Base-by-base conservation (phyloP, 2,329 filamentous ascomycete species). In the Apiospora malaysiana region DNA sequence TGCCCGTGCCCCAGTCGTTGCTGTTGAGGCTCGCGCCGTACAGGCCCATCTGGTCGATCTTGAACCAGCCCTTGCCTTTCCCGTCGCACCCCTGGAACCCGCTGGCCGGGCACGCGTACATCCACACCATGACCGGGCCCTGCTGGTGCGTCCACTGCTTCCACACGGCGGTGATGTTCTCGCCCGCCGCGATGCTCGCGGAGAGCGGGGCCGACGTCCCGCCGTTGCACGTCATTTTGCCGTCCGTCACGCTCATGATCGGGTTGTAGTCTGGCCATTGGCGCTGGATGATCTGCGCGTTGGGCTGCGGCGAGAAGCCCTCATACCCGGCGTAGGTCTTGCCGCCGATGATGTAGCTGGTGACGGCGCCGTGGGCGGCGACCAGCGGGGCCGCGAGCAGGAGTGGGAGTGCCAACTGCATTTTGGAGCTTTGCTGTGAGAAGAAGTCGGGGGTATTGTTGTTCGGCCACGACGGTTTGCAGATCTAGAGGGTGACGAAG, bases 251-350 rank as follows among this genome's bases (percentile, higher is more conserved):
- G 8, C 80, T 82, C 78, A 84, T 82, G 73, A 85, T 85, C 7
- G 87, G 87, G 80, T 89, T 86, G 81, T 89, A 89, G 80, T 87
- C 81, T 21, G 84, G 83, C 87, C 87, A 89, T 81, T 89, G 86
- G 59, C 86, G 80, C 78, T 89, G 85, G 76, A 89, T 89, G n/a
- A 86, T 85, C 72, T 84, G 81, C 21, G 85, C 85, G 45, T 81
- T 82, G 42, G 81, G 81, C 43, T 81, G 76, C 7, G 87, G 86
- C 0, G 84, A 83, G 80, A 86, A 88, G 71, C 86, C 86, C 70
- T 84, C 76, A 71, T 84, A 85, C 68, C 84, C 84, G 27, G 78
- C 79, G 74, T 85, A 86, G 8, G 78, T 81, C 56, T 77, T 83
- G 45, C 81, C 81, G 40, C 78, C 83, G 69, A 86, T 84, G 10